Conservation (phyloP, 805 yeast species). For the Danielozyma ontarioensis region DNA sequence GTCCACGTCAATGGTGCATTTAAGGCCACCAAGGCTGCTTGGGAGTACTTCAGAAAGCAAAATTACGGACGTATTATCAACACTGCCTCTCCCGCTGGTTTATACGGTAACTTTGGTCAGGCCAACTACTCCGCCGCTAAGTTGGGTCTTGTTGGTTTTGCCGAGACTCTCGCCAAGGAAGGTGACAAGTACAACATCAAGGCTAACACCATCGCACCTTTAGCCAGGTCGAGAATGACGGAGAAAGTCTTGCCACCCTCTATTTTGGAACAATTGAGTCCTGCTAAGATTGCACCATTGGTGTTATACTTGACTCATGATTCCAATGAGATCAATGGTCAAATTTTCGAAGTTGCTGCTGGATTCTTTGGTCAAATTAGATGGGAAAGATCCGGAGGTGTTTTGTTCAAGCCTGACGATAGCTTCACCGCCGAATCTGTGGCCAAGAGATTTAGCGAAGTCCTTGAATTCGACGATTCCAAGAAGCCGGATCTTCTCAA, state of each 20-base stretch:
- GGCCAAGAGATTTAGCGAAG: constrained; percentile 56
- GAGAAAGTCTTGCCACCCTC: constrained; percentile 85
- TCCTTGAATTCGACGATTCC: constrained; percentile 57
- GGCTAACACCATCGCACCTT: constrained; percentile 87
- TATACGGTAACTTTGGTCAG: constrained; percentile 96
- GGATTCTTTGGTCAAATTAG: constrained; percentile 88
- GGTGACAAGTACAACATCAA: constrained; percentile 80
- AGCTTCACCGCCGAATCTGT: constrained; percentile 83
- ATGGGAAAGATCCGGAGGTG: constrained; percentile 93
- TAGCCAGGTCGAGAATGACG: constrained; percentile 96
- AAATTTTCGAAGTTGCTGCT: constrained; percentile 89
- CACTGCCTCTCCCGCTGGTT: constrained; percentile 97
- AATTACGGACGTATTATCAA: constrained; percentile 83
- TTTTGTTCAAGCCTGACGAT: constrained; percentile 70
- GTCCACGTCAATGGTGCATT: constrained; percentile 91
- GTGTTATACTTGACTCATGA: constrained; percentile 78
- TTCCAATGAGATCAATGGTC: constrained; percentile 53
- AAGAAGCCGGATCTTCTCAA: constrained; percentile 45
- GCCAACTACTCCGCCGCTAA: constrained; percentile 94
- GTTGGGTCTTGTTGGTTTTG: constrained; percentile 81
- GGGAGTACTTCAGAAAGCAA: constrained; percentile 85
- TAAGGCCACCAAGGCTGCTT: constrained; percentile 80
- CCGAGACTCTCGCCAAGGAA: constrained; percentile 93
- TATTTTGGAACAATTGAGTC: constrained; percentile 70
- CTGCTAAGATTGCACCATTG: constrained; percentile 89